Conservation (phyloP, 441 rosid species). For the Arabidopsis hybrid region DNA sequence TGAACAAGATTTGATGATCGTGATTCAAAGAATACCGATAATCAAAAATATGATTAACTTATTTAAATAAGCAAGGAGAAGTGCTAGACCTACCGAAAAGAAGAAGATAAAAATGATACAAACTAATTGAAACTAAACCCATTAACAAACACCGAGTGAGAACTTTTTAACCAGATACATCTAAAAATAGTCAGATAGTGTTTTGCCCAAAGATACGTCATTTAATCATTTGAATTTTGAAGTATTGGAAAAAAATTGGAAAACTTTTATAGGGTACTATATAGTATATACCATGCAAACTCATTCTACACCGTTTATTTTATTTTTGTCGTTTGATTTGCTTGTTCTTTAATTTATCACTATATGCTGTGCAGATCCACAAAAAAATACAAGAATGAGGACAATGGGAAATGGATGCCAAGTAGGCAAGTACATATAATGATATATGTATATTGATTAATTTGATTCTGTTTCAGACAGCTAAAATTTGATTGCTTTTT, state of each 20-base stretch:
- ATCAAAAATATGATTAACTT: too few relatives aligned
- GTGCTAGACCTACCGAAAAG: too few relatives aligned
- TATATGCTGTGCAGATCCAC: background rate
- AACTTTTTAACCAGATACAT: background rate
- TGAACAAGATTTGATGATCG: too few relatives aligned
- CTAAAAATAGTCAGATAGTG: background rate
- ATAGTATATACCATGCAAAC: background rate
- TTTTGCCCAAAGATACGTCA: background rate
- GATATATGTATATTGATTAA: background rate
- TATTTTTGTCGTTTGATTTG: too few relatives aligned
- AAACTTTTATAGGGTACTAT: too few relatives aligned
- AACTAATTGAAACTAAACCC: background rate
- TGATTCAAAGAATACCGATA: too few relatives aligned
- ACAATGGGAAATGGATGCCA: background rate
- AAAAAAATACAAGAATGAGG: background rate
- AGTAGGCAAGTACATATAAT: background rate
- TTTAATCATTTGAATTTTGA: background rate
- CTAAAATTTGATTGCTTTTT: background rate
- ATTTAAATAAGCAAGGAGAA: too few relatives aligned
- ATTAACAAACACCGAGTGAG: too few relatives aligned
- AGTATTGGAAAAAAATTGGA: background rate
- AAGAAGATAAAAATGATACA: too few relatives aligned
- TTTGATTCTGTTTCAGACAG: background rate
- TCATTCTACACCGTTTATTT: too few relatives aligned
- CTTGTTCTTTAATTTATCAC: too few relatives aligned